Percentiles rank a stretch among this genome's conserved stretches.
phyloP scores from a whole-genome alignment of 164 flowering plant species.

The Vitis amurensis region DNA sequence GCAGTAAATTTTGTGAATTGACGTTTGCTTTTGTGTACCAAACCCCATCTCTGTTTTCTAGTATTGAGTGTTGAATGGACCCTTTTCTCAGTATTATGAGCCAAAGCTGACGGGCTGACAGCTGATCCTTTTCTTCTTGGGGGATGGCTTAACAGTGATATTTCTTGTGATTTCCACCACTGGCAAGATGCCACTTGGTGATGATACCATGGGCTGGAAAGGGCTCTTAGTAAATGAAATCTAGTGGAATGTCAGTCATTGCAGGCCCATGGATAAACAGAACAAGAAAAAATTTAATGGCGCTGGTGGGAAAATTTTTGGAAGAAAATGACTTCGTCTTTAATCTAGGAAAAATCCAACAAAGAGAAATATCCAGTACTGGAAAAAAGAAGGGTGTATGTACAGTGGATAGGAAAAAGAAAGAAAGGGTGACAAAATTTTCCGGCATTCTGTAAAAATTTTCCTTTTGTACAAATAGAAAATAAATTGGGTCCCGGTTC shows the following conservation, averaged over 20 bases:
- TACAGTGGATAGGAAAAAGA: slow-evolving; percentile 2
- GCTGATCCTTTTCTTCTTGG: no score
- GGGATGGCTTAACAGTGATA: no score
- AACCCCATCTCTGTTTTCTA: slow-evolving; percentile 8
- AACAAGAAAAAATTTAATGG: slow-evolving; percentile 13
- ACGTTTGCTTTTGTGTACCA: slow-evolving; percentile 11
- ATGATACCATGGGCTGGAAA: not conserved
- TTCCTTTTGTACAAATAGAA: slow-evolving; percentile 33
- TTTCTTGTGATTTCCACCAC: not conserved
- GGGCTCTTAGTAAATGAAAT: slow-evolving; percentile 14
- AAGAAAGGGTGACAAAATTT: slow-evolving; percentile 39
- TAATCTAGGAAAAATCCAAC: not conserved
- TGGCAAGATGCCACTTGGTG: slow-evolving; percentile 5
- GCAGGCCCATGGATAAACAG: slow-evolving; percentile 22
- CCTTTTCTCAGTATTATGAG: slow-evolving; percentile 6
- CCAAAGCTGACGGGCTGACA: not conserved
- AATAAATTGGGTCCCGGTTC: slow-evolving; percentile 7
- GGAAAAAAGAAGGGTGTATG: slow-evolving; percentile 26
- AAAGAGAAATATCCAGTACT: slow-evolving; percentile 8
- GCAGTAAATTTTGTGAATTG: slow-evolving; percentile 5
- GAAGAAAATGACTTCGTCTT: not conserved
- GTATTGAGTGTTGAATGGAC: slow-evolving; percentile 18
- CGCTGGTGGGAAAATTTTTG: no score
- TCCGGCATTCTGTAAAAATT: slow-evolving; percentile 27
- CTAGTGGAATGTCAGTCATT: slow-evolving; percentile 28